Percentiles rank a stretch among this genome's conserved stretches.
phyloP scores from a whole-genome alignment of 805 yeast genomes.

The Saturnispora sekii region DNA sequence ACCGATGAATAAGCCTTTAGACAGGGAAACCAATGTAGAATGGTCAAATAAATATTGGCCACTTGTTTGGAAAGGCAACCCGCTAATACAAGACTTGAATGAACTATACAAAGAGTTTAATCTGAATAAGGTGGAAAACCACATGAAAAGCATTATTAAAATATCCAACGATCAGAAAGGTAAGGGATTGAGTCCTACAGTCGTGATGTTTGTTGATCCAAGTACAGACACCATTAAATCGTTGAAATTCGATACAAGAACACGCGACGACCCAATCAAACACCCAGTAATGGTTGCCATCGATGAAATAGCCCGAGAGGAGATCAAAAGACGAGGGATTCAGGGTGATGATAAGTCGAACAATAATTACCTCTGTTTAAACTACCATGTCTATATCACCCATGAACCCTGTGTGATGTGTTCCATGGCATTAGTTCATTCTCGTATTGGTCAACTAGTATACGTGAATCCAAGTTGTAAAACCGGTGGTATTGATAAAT shows the following conservation, averaged over 20 bases:
- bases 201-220: slow-evolving; percentile 59
- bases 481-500: slow-evolving; percentile 48
- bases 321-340: slow-evolving; percentile 31
- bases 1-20: slow-evolving; percentile 57
- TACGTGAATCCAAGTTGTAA: slow-evolving; percentile 40
- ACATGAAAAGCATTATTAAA: slow-evolving; percentile 23
- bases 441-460: slow-evolving; percentile 63
- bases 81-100: slow-evolving; percentile 59
- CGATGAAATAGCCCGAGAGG: slow-evolving; percentile 48
- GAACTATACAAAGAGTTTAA: slow-evolving; percentile 33
- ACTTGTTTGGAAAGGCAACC: slow-evolving; percentile 87
- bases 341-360: slow-evolving; percentile 7
- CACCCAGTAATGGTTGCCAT: slow-evolving; percentile 77
- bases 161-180: slow-evolving; percentile 5
- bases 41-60: slow-evolving; percentile 84
- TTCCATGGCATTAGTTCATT: slow-evolving; percentile 89
- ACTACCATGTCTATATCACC: slow-evolving; percentile 72
- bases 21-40: slow-evolving; percentile 50
- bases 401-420: slow-evolving; percentile 98
- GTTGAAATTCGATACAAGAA: slow-evolving; percentile 31
- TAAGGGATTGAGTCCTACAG: slow-evolving; percentile 32
- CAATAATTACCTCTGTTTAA: slow-evolving; percentile 58
- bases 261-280: slow-evolving; percentile 39
- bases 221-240: slow-evolving; percentile 31
- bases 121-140: slow-evolving; percentile 30